Conservation (phyloP, 2,329 filamentous ascomycete species). For the Fusarium sp. region DNA sequence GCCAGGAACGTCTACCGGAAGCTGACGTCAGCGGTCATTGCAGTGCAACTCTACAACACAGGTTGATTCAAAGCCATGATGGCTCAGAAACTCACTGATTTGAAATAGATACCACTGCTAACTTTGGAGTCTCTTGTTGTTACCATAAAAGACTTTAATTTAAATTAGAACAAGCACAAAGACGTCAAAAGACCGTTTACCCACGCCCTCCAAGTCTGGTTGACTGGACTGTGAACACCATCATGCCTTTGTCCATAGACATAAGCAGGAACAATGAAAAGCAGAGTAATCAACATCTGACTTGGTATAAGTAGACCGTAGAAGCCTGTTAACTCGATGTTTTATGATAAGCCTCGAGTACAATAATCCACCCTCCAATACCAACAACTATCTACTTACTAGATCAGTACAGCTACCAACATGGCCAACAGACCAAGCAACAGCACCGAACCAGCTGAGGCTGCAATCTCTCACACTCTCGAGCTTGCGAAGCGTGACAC, state of each 20-base stretch:
- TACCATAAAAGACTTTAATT: no score
- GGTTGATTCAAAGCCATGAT: not conserved
- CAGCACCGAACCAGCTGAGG: not conserved
- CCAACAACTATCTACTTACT: not conserved
- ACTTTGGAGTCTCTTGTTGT: not conserved
- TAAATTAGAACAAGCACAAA: not conserved
- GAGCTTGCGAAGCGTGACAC: not conserved
- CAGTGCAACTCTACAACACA: not conserved
- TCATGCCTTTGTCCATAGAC: not conserved
- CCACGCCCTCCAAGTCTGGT: not conserved
- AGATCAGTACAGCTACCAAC: not conserved
- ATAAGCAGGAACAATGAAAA: not conserved
- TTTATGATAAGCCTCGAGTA: not conserved
- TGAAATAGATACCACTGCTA: not conserved
- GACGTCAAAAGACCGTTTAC: not conserved
- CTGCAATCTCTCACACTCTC: not conserved
- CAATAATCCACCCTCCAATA: not conserved
- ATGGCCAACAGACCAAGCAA: not conserved
- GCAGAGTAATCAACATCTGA: no score
- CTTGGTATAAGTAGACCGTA: not conserved
- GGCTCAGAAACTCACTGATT: not conserved
- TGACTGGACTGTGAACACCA: not conserved
- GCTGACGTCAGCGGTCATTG: conserved; percentile 10
- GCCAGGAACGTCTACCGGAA: conserved; percentile 1
- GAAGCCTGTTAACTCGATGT: not conserved